These are phyloP conservation scores for Nymphaea colorata DNA, from an alignment of 164 flowering plant species.

Conservation along the genomic window DNA sequence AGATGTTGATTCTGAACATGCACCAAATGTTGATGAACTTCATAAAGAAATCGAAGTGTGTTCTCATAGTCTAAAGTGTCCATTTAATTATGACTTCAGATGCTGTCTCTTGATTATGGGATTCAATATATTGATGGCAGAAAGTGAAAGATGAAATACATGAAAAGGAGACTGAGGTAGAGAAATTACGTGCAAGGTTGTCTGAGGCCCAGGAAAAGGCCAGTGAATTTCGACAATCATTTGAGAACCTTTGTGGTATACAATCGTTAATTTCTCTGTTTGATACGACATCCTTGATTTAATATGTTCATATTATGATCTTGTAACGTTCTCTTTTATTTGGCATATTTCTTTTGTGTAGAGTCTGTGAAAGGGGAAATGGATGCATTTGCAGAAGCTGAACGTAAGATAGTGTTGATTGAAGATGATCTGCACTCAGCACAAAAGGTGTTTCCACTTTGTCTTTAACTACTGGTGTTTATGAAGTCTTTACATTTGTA, in stretches of 20 bases:
- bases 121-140: slow-evolving; percentile 22
- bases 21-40: slow-evolving; percentile 60
- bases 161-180: slow-evolving; percentile 33
- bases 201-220: slow-evolving; percentile 45
- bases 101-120: neutral
- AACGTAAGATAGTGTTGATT: slow-evolving; percentile 31
- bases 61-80: slow-evolving; percentile 6
- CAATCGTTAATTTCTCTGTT: no score
- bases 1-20: slow-evolving; percentile 25
- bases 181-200: slow-evolving; percentile 21
- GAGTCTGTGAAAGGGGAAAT: slow-evolving; percentile 75
- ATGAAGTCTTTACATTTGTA: neutral
- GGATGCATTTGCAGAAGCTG: slow-evolving; percentile 58
- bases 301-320: neutral
- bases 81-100: neutral
- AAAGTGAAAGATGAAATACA: slow-evolving; percentile 39
- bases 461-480: neutral
- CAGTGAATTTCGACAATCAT: slow-evolving; percentile 33
- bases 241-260: slow-evolving; percentile 54
- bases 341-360: slow-evolving; percentile 7
- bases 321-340: neutral
- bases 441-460: slow-evolving; percentile 31
- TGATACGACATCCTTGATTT: neutral
- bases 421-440: slow-evolving; percentile 36
- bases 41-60: slow-evolving; percentile 62